Percentiles rank a stretch among this genome's conserved stretches.
These are phyloP conservation scores for Hysterium pulicare DNA, from an alignment of 2,329 filamentous ascomycete genomes.

Conservation along the genomic window DNA sequence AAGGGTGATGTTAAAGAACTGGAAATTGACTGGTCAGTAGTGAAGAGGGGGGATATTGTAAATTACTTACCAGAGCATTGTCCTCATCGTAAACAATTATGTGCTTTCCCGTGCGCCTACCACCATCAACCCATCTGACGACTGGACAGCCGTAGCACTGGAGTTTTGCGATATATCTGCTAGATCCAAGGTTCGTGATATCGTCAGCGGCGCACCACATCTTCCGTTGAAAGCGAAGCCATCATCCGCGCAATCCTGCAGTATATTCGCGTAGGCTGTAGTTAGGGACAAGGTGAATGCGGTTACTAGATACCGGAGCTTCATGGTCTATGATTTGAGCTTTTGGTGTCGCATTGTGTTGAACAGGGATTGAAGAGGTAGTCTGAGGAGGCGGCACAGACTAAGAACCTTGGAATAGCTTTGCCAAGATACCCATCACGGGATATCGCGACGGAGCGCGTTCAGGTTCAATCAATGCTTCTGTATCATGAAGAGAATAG, in stretches of 20 bases:
- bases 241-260: too few species aligned
- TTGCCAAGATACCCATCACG: too few species aligned
- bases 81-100: too few species aligned
- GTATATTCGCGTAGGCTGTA: not conserved
- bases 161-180: not conserved
- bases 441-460: too few species aligned
- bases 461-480: too few species aligned
- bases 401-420: too few species aligned
- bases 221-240: not conserved
- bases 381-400: too few species aligned
- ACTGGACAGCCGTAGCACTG: not conserved
- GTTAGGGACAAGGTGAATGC: not conserved
- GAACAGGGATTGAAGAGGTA: too few species aligned
- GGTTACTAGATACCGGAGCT: too few species aligned
- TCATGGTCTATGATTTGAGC: too few species aligned
- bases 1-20: conserved; percentile 31
- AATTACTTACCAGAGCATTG: conserved; percentile 24
- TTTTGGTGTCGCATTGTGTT: too few species aligned
- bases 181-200: not conserved
- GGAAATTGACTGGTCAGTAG: conserved; percentile 13
- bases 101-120: conserved; percentile 3
- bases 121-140: not conserved
- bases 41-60: conserved; percentile 5
- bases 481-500: too few species aligned
- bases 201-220: not conserved